A percentile compares a stretch with the other conserved stretches of the same genome.
phyloP scores from a whole-genome alignment of 1,284 basidiomycete species.

The Puccinia horiana region DNA sequence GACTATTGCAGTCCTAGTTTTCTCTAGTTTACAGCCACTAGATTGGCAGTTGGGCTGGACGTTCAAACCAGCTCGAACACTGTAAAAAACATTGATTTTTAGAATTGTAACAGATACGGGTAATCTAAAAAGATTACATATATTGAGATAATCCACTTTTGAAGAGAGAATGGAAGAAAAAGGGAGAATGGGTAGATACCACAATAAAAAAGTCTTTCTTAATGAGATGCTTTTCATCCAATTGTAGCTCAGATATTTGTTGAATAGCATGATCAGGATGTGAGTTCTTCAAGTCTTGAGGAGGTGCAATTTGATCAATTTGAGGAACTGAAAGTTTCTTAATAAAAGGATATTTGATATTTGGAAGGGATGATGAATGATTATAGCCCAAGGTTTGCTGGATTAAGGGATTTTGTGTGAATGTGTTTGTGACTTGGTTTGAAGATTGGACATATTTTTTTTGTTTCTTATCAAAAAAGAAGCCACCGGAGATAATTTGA shows the following conservation, averaged over 20 bases:
- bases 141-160: neutral
- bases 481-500: constrained; percentile 54
- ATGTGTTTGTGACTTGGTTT: neutral
- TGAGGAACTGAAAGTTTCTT: neutral
- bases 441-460: neutral
- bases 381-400: constrained; percentile 8
- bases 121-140: neutral
- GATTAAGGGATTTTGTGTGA: neutral
- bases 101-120: neutral
- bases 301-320: neutral
- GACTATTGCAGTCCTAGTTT: neutral
- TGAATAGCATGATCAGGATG: neutral
- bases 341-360: neutral
- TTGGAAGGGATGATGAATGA: neutral
- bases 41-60: neutral
- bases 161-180: neutral
- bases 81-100: neutral
- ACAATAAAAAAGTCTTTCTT: neutral
- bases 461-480: constrained; percentile 59
- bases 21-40: neutral
- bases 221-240: constrained; percentile 2
- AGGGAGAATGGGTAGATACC: neutral
- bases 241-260: neutral
- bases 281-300: neutral
- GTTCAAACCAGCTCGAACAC: neutral